These are phyloP conservation scores for Piloderma croceum DNA, from an alignment of 768 basidiomycete genomes.

Conservation along the genomic window DNA sequence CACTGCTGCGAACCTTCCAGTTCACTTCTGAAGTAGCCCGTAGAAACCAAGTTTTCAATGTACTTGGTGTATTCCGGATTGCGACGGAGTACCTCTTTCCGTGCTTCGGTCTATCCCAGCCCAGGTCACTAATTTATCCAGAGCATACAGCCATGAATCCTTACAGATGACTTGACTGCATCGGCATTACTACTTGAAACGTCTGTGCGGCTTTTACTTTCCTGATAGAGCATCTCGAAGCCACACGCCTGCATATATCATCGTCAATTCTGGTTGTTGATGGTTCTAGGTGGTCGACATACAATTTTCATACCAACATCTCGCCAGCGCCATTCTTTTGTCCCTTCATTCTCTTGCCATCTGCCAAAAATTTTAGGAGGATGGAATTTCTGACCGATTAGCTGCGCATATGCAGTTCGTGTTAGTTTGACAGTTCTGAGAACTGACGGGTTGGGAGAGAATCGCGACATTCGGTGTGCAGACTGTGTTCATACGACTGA, in stretches of 20 bases:
- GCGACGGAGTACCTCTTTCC: constrained; percentile 60
- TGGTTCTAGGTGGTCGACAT: constrained; percentile 15
- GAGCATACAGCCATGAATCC: constrained; percentile 13
- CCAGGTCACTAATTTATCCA: not conserved
- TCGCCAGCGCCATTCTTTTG: constrained; percentile 67
- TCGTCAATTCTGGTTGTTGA: too few species aligned
- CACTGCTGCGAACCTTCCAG: constrained; percentile 72
- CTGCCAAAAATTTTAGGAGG: constrained; percentile 86
- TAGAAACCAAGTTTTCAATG: constrained; percentile 54
- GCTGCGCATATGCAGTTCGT: constrained; percentile 89
- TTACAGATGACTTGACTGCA: constrained; percentile 42
- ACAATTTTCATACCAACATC: constrained; percentile 94
- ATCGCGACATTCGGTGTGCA: constrained; percentile 85
- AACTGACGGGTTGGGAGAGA: constrained; percentile 65
- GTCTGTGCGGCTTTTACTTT: constrained; percentile 58
- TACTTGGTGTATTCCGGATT: constrained; percentile 68
- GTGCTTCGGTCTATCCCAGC: constrained; percentile 48
- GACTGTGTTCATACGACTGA: constrained; percentile 42
- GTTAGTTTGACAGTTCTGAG: constrained; percentile 72
- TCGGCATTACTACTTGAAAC: constrained; percentile 31
- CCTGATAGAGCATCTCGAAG: constrained; percentile 94
- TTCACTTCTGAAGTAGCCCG: constrained; percentile 77
- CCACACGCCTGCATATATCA: constrained; percentile 70
- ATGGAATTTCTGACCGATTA: constrained; percentile 86
- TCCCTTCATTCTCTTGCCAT: constrained; percentile 46